Percentiles rank a stretch among this genome's conserved stretches.
Evolutionary conservation across 1,284 basidiomycete genomes (phyloP).

Genomic region (Cronartium ribicola): DNA sequence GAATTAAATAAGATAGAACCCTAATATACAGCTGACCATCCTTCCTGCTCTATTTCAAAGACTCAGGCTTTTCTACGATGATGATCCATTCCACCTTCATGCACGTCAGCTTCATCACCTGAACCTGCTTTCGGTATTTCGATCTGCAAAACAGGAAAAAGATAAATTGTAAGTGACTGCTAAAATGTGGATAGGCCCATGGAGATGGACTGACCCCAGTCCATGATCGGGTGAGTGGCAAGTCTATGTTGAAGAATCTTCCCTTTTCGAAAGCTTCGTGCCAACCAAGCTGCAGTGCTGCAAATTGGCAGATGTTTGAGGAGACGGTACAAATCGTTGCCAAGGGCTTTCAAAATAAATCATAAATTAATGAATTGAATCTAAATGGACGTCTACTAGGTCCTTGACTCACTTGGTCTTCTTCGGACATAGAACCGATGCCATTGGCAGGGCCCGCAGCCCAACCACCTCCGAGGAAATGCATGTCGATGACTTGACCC

Average conservation of each 20-base stretch:
- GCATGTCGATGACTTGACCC: conserved; percentile 39
- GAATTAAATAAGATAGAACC: too few species aligned
- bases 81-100: background rate
- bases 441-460: background rate
- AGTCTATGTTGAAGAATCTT: conserved; percentile 37
- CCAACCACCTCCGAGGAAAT: conserved; percentile 34
- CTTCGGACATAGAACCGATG: background rate
- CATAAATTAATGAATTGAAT: background rate
- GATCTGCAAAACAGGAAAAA: conserved; percentile 8
- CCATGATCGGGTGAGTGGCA: conserved; percentile 18
- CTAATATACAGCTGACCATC: too few species aligned
- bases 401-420: background rate
- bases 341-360: conserved; percentile 19
- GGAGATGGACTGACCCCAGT: conserved; percentile 26
- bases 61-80: background rate
- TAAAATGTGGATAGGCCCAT: background rate
- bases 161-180: background rate
- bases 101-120: conserved; percentile 18
- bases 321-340: conserved; percentile 41
- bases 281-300: conserved; percentile 36
- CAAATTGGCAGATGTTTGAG: conserved; percentile 42
- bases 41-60: background rate
- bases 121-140: conserved; percentile 27
- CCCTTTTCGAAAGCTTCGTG: conserved; percentile 18
- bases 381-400: background rate